Percentiles rank a stretch among this genome's conserved stretches.
Conservation (phyloP, 2,329 filamentous ascomycete genomes). For the Aureobasidium sp. region DNA sequence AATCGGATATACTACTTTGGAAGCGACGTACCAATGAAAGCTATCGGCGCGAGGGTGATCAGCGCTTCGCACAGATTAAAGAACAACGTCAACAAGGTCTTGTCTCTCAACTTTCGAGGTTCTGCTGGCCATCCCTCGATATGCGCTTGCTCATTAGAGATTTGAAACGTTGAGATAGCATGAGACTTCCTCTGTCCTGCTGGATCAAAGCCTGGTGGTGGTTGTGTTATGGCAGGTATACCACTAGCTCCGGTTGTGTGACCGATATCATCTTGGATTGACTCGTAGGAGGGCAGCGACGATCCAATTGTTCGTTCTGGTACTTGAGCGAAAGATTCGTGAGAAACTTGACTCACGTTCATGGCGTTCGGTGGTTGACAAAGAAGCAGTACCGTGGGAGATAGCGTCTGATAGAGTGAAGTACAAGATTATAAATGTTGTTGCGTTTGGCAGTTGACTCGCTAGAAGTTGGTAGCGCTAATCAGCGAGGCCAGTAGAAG, state of each 20-base stretch:
- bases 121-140: constrained; percentile 15
- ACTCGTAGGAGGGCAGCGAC: background rate
- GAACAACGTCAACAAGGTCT: background rate
- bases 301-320: background rate
- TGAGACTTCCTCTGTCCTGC: background rate
- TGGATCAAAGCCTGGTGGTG: background rate
- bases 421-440: background rate
- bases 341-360: background rate
- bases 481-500: background rate
- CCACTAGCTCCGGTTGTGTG: background rate
- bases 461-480: too few relatives aligned
- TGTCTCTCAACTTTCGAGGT: constrained; percentile 11
- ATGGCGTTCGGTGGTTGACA: background rate
- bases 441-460: too few relatives aligned
- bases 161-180: background rate
- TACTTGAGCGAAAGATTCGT: background rate
- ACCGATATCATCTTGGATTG: background rate
- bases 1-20: too few relatives aligned
- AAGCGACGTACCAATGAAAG: constrained; percentile 28
- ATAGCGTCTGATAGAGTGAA: background rate
- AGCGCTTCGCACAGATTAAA: constrained; percentile 24
- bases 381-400: background rate
- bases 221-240: background rate
- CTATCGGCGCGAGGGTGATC: constrained; percentile 27
- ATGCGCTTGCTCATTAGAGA: background rate